Conservation (phyloP, 1,284 basidiomycete species). For the Austroboletus olivaceoglutinosus region DNA sequence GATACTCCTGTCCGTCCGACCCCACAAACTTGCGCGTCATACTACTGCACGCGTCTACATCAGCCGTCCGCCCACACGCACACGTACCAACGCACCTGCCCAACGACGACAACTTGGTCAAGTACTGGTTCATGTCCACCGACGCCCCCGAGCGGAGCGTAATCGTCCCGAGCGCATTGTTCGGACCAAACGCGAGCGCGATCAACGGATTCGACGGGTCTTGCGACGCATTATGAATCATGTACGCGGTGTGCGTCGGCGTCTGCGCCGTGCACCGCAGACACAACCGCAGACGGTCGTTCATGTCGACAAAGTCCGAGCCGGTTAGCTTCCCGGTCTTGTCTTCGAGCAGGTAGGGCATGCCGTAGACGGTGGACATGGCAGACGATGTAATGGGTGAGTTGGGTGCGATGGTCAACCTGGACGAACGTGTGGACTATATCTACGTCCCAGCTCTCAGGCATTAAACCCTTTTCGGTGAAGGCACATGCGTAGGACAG, state of each 20-base stretch:
- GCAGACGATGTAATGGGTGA: constrained; percentile 1
- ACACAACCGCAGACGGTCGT: constrained; percentile 54
- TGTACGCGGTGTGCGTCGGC: constrained; percentile 44
- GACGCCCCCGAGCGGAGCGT: constrained; percentile 38
- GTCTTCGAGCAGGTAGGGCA: constrained; percentile 64
- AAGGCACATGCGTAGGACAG: constrained; percentile 12
- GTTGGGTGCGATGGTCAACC: not conserved
- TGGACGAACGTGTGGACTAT: constrained; percentile 17
- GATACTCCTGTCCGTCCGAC: constrained; percentile 57
- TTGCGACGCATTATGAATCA: constrained; percentile 47
- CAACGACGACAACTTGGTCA: constrained; percentile 39
- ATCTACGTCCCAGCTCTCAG: constrained; percentile 16
- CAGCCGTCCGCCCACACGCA: too few species aligned
- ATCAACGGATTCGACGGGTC: constrained; percentile 40
- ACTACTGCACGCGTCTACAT: constrained; percentile 21
- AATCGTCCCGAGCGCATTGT: constrained; percentile 51
- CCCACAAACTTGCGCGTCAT: constrained; percentile 51
- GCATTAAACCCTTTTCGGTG: constrained; percentile 26
- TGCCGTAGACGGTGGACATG: constrained; percentile 45
- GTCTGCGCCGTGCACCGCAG: constrained; percentile 48
- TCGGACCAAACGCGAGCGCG: constrained; percentile 50
- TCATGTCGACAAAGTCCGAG: constrained; percentile 59
- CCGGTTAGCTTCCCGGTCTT: constrained; percentile 49
- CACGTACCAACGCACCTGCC: constrained; percentile 43
- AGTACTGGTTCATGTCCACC: constrained; percentile 52